A percentile compares a stretch with the other conserved stretches of the same genome.
Evolutionary conservation across 2,329 filamentous ascomycete species (phyloP).

Genomic region (Aschersonia sp.): DNA sequence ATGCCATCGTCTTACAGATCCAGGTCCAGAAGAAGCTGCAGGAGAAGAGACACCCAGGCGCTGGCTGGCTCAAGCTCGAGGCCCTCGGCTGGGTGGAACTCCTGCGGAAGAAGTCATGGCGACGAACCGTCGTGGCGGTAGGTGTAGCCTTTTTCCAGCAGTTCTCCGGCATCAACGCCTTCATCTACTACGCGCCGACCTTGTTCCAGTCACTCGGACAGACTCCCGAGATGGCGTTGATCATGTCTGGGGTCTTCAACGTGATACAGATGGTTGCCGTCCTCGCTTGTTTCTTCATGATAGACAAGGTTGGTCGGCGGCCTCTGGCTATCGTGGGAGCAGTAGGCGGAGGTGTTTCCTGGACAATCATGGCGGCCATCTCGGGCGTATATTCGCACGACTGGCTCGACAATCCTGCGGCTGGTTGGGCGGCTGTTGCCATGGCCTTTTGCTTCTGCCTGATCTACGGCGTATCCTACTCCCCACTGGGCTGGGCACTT

Average conservation of each 20-base stretch:
- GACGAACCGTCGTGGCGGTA: slow-evolving; percentile 17
- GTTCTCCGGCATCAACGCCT: slow-evolving; percentile 10
- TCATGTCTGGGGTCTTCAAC: slow-evolving; percentile 19
- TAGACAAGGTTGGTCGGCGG: slow-evolving; percentile 17
- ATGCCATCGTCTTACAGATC: slow-evolving; percentile 33
- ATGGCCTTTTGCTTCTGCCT: too few relatives aligned
- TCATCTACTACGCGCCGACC: slow-evolving; percentile 13
- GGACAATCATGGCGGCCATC: too few relatives aligned
- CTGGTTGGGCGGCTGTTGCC: too few relatives aligned
- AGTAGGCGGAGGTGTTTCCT: not conserved
- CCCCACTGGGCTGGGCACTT: too few relatives aligned
- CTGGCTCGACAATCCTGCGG: too few relatives aligned
- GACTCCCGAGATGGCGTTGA: slow-evolving; percentile 12
- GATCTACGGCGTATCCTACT: too few relatives aligned
- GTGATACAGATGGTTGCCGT: slow-evolving; percentile 17
- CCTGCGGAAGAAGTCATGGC: slow-evolving; percentile 27
- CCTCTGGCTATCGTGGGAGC: slow-evolving; percentile 1
- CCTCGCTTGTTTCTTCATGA: slow-evolving; percentile 12
- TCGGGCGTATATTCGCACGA: too few relatives aligned
- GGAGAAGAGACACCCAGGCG: not conserved
- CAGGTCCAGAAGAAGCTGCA: slow-evolving; percentile 23
- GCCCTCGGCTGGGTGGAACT: slow-evolving; percentile 29
- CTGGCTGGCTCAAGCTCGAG: slow-evolving; percentile 23
- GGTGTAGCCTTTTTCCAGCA: slow-evolving; percentile 11
- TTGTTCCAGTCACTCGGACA: slow-evolving; percentile 14